A percentile compares a stretch with the other conserved stretches of the same genome.
Evolutionary conservation across 2,329 filamentous ascomycete genomes (phyloP).

Genomic region (Dactylellina leptospora): DNA sequence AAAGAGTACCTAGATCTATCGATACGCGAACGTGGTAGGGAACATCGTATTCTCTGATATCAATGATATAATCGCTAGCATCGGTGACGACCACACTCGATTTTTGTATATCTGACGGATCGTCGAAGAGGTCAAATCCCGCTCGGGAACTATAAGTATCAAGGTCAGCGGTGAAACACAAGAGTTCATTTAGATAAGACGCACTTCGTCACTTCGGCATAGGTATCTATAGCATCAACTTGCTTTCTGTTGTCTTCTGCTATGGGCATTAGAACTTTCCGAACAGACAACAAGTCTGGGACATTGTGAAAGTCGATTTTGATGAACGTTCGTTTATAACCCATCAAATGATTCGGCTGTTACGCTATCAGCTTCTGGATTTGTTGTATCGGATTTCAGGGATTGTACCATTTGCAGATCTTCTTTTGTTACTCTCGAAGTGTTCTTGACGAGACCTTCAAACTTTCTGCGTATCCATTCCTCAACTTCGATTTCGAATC

Average conservation of each 20-base stretch:
- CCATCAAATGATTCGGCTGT: slow-evolving; percentile 86
- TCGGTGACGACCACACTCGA: slow-evolving; percentile 78
- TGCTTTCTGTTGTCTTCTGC: slow-evolving; percentile 97
- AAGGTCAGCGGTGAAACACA: slow-evolving; percentile 31
- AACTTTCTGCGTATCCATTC: slow-evolving; percentile 86
- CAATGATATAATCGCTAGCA: slow-evolving; percentile 95
- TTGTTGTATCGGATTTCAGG: slow-evolving; percentile 55
- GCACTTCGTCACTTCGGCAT: slow-evolving; percentile 91
- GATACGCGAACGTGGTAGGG: slow-evolving; percentile 99
- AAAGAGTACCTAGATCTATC: slow-evolving; percentile 81
- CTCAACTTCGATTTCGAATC: slow-evolving; percentile 83
- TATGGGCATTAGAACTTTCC: slow-evolving; percentile 84
- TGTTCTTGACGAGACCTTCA: slow-evolving; percentile 81
- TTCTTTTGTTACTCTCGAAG: slow-evolving; percentile 85
- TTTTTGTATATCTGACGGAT: slow-evolving; percentile 78
- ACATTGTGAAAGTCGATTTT: slow-evolving; percentile 89
- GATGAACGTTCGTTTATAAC: slow-evolving; percentile 86
- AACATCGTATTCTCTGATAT: slow-evolving; percentile 99
- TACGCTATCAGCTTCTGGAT: slow-evolving; percentile 41
- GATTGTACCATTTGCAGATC: slow-evolving; percentile 75
- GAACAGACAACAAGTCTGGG: slow-evolving; percentile 81
- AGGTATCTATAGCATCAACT: slow-evolving; percentile 96
- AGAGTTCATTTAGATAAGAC: slow-evolving; percentile 58
- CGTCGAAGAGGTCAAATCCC: slow-evolving; percentile 94
- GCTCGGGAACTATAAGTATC: slow-evolving; percentile 70